Evolutionary conservation across 768 basidiomycete genomes (phyloP), one percentile per base, ranked within the genome.

Genomic region (Holtermanniella nyarrowii): DNA sequence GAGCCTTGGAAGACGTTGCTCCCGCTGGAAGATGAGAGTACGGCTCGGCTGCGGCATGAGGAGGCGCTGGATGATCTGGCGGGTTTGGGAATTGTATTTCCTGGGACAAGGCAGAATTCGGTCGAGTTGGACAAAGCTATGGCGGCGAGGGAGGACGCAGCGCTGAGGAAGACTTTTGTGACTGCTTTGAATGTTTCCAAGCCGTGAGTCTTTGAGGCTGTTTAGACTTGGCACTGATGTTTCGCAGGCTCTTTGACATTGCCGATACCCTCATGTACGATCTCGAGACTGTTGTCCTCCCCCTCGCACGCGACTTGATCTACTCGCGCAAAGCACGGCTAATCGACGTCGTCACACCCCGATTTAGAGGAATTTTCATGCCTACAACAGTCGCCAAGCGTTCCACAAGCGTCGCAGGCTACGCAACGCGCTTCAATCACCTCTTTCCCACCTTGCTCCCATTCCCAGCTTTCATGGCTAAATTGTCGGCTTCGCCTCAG

Each of bases 1-100:
- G 77, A 81, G 14, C 91, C 93, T 4, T 97, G 93, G 93, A 95
- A 95, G 65, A 85, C 87, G 20, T 68, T 97, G 14, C 72, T 97
- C 4, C 77, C 89, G 14, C 65, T 93, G 14, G 84, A 88, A 48
- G 74, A 79, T 18, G 55, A 64, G 23, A 54, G 66, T 26, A 26
- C 81, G 1, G 79, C 80, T 56, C 74, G 77, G 62, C 82, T 80
- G 52, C 70, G 83, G 46, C 72, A 78, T 56, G 79, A 61, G 61
- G 31, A 37, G 31, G 10, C 10, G 16, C 10, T 7, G 31, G 31
- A 37, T 20, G 57, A 58, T 23, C 42, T 69, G 20, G 54, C 61
- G 16, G 62, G 65, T 0, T 40, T 64, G 20, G 65, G 61, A 0
- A 54, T 55, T 18, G 54, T 53, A n/a, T 42, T 46, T 24, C 53